These are phyloP conservation scores for Fusarium burgessii DNA, from an alignment of 2,329 filamentous ascomycete genomes.

Conservation along the genomic window DNA sequence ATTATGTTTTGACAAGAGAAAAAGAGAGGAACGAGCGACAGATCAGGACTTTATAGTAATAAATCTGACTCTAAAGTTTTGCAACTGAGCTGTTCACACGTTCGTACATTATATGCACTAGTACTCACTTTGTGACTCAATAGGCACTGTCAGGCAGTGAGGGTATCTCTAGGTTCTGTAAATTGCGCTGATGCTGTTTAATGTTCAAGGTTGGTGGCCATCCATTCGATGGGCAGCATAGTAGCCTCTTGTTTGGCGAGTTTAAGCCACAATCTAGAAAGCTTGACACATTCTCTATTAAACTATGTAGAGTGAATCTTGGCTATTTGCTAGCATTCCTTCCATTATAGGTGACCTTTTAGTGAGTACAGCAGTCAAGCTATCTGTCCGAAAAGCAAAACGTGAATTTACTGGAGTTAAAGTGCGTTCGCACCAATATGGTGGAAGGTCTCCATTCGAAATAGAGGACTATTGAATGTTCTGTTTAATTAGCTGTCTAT, in stretches of 20 bases:
- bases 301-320: too few species aligned
- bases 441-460: too few species aligned
- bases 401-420: too few species aligned
- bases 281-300: neutral
- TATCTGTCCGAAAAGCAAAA: too few species aligned
- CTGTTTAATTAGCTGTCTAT: too few species aligned
- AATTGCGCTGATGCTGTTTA: rapidly evolving
- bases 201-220: rapidly evolving
- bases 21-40: neutral
- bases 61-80: rapidly evolving
- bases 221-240: rapidly evolving
- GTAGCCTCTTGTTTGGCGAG: neutral
- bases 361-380: too few species aligned
- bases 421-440: too few species aligned
- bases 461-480: too few species aligned
- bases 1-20: neutral
- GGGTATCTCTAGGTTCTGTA: too few species aligned
- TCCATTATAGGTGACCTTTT: too few species aligned
- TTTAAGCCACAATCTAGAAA: neutral
- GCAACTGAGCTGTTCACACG: neutral
- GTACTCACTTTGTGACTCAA: rapidly evolving
- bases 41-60: rapidly evolving
- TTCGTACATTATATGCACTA: rapidly evolving
- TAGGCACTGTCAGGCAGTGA: too few species aligned
- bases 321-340: too few species aligned